Evolutionary conservation across 208 protist species (phyloP), one percentile per base, ranked within the genome.

Genomic region (Leishmania tarentolae): DNA sequence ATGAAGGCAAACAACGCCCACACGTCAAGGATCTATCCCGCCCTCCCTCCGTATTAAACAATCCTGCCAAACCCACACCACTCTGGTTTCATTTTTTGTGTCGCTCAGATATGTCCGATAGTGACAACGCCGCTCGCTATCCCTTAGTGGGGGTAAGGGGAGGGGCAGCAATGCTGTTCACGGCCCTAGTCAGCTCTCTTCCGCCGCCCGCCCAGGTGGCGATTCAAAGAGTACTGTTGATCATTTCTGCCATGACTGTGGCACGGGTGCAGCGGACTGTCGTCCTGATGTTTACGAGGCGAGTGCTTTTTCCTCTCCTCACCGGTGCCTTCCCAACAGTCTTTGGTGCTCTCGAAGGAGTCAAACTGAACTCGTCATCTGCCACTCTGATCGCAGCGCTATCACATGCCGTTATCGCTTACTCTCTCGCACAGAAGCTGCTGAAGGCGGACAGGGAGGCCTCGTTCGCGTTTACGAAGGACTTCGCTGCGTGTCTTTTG

Each of bases 111-210:
- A 77, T 77, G 74, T 15, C 74, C 21, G 31, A 35, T 47, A 77
- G 52, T n/a, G 24, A 37, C 53, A 28, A 46, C 28, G 47, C 50
- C 15, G 74, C 24, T 31, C 82, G 40, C n/a, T 61, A 86, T 47
- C 72, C 61, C 68, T 75, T 86, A 28, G 82, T 82, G 57, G 72
- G 73, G 37, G 82, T 82, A 19, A 53, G 78, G 17, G 82, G 82
- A 53, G 82, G 82, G 46, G 42, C 82, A 24, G 21, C 28, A 52
- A 82, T 86, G 78, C 82, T 86, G 31, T 63, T 82, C 31, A 53
- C 82, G 0, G 77, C 78, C n/a, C 82, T 86, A 42, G 73, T 76
- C 50, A 63, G 80, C 72, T 78, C 77, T 44, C 72, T 86, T 6
- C 77, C 82, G 4, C 42, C 50, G 31, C 31, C 63, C 3, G 82